A percentile compares a stretch with the other conserved stretches of the same genome.
These are phyloP conservation scores for Chaetothyriales sp. DNA, from an alignment of 2,329 filamentous ascomycete species.

Conservation along the genomic window DNA sequence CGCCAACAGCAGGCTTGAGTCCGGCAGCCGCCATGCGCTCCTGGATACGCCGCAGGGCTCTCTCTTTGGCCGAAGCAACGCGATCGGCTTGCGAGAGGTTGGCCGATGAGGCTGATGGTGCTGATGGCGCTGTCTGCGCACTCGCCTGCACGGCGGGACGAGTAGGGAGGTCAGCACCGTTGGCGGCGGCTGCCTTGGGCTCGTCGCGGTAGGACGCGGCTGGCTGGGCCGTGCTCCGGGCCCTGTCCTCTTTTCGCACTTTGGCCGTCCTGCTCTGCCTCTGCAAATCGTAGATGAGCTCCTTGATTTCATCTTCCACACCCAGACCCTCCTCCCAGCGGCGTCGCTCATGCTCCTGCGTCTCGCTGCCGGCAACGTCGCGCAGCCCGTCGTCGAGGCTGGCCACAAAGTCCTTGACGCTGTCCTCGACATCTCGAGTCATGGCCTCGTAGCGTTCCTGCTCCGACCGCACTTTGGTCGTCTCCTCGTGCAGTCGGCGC, in stretches of 20 bases:
- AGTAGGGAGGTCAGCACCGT: slow-evolving; percentile 19
- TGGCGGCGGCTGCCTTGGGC: slow-evolving; percentile 44
- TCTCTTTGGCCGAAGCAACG: slow-evolving; percentile 90
- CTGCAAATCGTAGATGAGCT: slow-evolving; percentile 95
- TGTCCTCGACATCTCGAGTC: slow-evolving; percentile 93
- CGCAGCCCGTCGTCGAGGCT: slow-evolving; percentile 79
- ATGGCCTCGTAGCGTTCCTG: slow-evolving; percentile 91
- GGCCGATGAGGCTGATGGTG: slow-evolving; percentile 58
- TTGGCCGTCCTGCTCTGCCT: slow-evolving; percentile 67
- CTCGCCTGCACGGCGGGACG: slow-evolving; percentile 25
- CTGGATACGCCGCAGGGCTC: slow-evolving; percentile 92
- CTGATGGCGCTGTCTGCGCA: slow-evolving; percentile 37
- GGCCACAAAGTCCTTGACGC: slow-evolving; percentile 73
- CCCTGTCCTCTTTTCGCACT: slow-evolving; percentile 48
- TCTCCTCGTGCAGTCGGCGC: slow-evolving; percentile 81
- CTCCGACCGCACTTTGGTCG: slow-evolving; percentile 63
- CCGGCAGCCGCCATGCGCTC: slow-evolving; percentile 88
- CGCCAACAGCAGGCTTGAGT: slow-evolving; percentile 61
- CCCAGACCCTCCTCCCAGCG: slow-evolving; percentile 94
- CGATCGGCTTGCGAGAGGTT: slow-evolving; percentile 88
- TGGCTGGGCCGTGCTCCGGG: slow-evolving; percentile 41
- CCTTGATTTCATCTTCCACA: slow-evolving; percentile 90
- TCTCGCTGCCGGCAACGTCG: slow-evolving; percentile 59
- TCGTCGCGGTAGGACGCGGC: slow-evolving; percentile 39
- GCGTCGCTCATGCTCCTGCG: slow-evolving; percentile 76